phyloP scores from a whole-genome alignment of 2,329 filamentous ascomycete genomes.

The Calonectria pauciramosa region DNA sequence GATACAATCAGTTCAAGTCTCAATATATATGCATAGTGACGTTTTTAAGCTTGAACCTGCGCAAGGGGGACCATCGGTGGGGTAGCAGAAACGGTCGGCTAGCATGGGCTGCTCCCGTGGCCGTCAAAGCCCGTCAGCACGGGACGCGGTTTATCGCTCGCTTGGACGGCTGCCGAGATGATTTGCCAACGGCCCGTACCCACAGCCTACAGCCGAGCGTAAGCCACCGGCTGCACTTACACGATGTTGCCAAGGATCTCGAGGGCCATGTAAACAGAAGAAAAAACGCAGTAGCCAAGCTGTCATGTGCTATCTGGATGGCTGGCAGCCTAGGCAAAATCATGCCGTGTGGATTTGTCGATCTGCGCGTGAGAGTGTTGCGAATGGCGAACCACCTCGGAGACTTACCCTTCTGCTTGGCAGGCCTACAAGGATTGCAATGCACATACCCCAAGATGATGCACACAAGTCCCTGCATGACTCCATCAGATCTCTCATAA shows the following conservation, averaged over 20 bases:
- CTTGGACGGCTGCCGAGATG: constrained; percentile 1
- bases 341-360: not conserved
- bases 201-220: constrained; percentile 21
- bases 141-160: not conserved
- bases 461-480: not conserved
- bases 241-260: constrained; percentile 1
- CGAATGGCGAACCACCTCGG: not conserved
- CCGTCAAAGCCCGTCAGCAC: constrained; percentile 2
- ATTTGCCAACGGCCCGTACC: constrained; percentile 15
- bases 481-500: not conserved
- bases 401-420: not conserved
- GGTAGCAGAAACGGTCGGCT: constrained; percentile 4
- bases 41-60: constrained; percentile 1
- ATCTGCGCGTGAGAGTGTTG: not conserved
- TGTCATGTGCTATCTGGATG: not conserved
- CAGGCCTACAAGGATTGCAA: not conserved
- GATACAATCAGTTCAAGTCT: not conserved
- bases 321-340: not conserved
- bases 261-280: not conserved
- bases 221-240: constrained; percentile 3
- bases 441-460: not conserved
- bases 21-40: not conserved
- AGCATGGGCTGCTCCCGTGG: constrained; percentile 2
- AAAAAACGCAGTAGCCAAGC: not conserved
- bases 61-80: constrained; percentile 16